Base-by-base conservation (phyloP, 2,329 filamentous ascomycete species). In the Arachnomyces sp. region DNA sequence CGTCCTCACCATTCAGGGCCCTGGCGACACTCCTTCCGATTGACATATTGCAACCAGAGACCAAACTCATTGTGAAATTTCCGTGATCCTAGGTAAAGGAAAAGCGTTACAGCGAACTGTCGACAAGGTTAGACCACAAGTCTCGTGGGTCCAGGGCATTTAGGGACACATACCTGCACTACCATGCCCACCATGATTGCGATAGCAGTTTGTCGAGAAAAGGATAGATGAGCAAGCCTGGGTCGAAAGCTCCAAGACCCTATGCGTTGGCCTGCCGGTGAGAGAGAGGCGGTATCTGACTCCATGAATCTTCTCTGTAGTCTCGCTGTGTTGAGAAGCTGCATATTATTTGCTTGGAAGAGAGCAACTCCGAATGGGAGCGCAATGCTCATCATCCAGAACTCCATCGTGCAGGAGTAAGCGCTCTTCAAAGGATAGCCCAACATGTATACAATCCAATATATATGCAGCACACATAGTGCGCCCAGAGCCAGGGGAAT, bases 331-430 rank as follows among this genome's bases (percentile, higher is more conserved):
- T 73, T 59, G 14, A 77, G 65, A 32, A 80, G 73, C 42, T 73
- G 73, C 46, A 68, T 71, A 50, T 78, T 77, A 44, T 72, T 71
- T 14, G 74, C 75, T 51, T 81, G 77, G 51, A 80, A 80, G 7
- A 81, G 59, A 5, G 74, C 77, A 40, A 81, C 74, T 14, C 77
- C 77, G 31, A 77, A 71, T 7, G 77, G 77, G 2, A 81, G 64
- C 55, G 74, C 75, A 34, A 77, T 62, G 47, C 71, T 69, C 78
- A 81, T 80, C 56, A 79, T 69, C 77, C 77, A 80, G 54, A 69
- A 81, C 57, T 80, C 75, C 14, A 66, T 64, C 13, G 63, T 58
- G 42, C 74, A 74, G 1, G 73, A 68, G 13, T 48, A 47, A n/a
- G 31, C 29, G 8, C 48, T 50, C 38, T 50, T 51, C 25, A 56